Evolutionary conservation across 2,329 filamentous ascomycete species (phyloP), one percentile per base, ranked within the genome.

Genomic region (Paecilomyces fulvus): DNA sequence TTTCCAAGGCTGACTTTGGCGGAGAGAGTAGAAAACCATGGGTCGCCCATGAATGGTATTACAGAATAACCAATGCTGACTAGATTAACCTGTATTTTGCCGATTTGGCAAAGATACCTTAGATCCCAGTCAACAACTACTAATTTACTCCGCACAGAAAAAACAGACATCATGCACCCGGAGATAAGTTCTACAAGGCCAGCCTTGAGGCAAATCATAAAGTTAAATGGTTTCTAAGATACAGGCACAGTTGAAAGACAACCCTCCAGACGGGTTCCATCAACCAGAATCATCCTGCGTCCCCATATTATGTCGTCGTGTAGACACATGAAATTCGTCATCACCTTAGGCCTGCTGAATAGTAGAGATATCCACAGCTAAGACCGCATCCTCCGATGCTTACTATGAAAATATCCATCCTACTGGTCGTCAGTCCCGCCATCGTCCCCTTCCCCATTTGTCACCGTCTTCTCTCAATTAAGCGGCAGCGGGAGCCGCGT

Each of bases 171-270:
- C 23, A 21, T 33, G 33, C 37, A 48, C 54, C 25, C 30, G 30
- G 30, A 50, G 31, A 37, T 50, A 51, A 3, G 33, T 43, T 43
- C 48, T 51, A 55, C 61, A 63, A 63, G 61, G 58, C 59, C 59
- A 64, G 61, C 63, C 63, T 64, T 64, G 57, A 58, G 62, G 63
- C 64, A 66, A 67, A 66, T 73, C 69, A 63, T 71, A 67, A 37
- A 72, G 64, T 66, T 71, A 71, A 72, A 72, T 69, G 63, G 64
- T 68, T 66, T 69, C 67, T 73, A 73, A 71, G 69, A 71, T 73
- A 72, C 69, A 72, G 62, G 67, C 58, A 70, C 67, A 70, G 64
- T 61, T 65, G 61, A 63, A 70, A 65, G 66, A 63, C 67, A 71
- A 72, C 37, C 37, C 37, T 43, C 58, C 58, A 58, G 59, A 63